Conservation (phyloP, 345 rosid genomes). For the Eucalyptus marginata region DNA sequence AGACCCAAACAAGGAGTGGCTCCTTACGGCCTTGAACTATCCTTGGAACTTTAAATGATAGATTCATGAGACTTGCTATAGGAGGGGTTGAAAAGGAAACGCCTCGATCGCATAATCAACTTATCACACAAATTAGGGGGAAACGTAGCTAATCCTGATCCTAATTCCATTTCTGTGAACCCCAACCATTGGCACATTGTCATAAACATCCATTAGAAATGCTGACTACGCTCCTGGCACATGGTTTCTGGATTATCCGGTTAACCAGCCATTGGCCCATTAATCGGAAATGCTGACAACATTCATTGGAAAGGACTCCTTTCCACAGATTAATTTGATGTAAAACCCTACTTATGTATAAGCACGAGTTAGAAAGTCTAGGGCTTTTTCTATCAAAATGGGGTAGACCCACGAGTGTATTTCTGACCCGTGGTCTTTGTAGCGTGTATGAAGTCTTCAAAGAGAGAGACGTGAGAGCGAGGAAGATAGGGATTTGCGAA, state of each 20-base stretch:
- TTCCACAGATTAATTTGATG: background rate
- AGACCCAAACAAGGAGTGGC: no score
- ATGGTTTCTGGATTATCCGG: background rate
- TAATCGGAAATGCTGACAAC: no score
- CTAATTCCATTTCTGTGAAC: background rate
- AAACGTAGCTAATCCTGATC: background rate
- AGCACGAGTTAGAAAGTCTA: background rate
- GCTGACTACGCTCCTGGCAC: background rate
- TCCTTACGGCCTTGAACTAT: no score
- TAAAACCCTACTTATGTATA: background rate
- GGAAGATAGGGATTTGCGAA: background rate
- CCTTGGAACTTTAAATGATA: no score
- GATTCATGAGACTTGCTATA: no score
- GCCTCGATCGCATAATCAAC: no score
- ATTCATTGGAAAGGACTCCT: background rate
- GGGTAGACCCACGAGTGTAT: background rate
- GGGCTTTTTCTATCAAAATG: background rate
- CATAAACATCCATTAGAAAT: background rate
- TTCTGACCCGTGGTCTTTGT: background rate
- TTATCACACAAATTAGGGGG: background rate
- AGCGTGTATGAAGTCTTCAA: background rate
- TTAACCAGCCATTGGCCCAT: no score
- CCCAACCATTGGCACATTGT: background rate
- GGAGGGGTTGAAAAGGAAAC: no score
- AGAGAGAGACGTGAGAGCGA: background rate